Evolutionary conservation across 2,329 filamentous ascomycete species (phyloP).

Genomic region (Calonectria ilicicola): DNA sequence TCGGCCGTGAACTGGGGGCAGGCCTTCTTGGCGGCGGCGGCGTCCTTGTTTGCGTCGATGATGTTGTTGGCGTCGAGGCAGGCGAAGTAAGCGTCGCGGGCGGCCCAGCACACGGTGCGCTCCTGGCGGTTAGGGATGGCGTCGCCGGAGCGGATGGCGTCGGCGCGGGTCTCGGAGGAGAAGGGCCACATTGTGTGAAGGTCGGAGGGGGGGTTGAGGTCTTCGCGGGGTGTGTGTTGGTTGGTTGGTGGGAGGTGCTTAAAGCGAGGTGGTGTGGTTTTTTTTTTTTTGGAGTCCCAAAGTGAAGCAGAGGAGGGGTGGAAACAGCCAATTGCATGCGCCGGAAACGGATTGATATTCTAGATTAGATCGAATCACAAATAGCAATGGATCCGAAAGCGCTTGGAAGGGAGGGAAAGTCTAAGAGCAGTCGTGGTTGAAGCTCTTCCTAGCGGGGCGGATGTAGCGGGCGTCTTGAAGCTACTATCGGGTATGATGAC

Average conservation of each 20-base stretch:
- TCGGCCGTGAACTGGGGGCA: slow-evolving; percentile 58
- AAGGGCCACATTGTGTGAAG: slow-evolving; percentile 62
- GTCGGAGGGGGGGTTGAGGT: background rate
- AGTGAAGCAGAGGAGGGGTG: background rate
- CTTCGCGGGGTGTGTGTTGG: background rate
- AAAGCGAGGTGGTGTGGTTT: slow-evolving; percentile 12
- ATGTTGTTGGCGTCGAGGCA: slow-evolving; percentile 88
- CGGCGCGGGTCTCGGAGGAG: slow-evolving; percentile 59
- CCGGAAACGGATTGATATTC: background rate
- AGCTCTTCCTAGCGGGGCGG: slow-evolving; percentile 2
- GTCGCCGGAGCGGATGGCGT: slow-evolving; percentile 66
- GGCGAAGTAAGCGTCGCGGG: slow-evolving; percentile 86
- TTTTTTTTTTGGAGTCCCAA: background rate
- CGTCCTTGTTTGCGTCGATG: slow-evolving; percentile 71
- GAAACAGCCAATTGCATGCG: background rate
- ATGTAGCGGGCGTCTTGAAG: slow-evolving; percentile 5
- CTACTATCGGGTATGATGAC: slow-evolving; percentile 3
- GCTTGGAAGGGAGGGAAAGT: background rate
- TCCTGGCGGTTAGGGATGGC: slow-evolving; percentile 88
- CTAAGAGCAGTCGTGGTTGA: background rate
- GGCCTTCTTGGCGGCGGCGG: slow-evolving; percentile 51
- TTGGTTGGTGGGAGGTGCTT: slow-evolving; percentile 3
- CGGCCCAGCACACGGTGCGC: slow-evolving; percentile 88
- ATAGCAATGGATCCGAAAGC: background rate
- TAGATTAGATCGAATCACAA: background rate